A percentile compares a stretch with the other conserved stretches of the same genome.
These are phyloP conservation scores for Pleurozium schreberi DNA, from an alignment of 225 moss, liverwort and hornwort genomes.

Conservation along the genomic window DNA sequence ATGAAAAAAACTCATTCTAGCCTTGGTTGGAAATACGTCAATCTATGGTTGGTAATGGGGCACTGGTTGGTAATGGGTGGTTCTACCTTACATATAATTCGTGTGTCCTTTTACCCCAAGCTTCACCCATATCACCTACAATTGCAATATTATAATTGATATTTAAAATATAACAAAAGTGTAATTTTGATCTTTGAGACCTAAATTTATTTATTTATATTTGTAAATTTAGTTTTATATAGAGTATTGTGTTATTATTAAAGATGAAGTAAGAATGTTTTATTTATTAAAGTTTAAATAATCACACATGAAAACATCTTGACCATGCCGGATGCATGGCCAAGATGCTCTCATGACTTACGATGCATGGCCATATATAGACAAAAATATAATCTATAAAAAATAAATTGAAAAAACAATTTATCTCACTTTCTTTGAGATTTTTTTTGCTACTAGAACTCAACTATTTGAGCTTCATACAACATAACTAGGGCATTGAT, in stretches of 20 bases:
- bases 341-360: no score
- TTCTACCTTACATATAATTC: not conserved
- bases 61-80: no score
- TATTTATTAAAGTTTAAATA: not conserved
- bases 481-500: accelerated
- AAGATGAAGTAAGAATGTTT: not conserved
- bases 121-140: not conserved
- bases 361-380: no score
- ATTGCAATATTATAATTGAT: not conserved
- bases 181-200: not conserved
- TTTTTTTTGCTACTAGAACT: accelerated
- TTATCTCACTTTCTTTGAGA: not conserved
- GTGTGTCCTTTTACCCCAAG: not conserved
- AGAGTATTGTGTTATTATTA: no score
- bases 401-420: not conserved
- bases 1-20: no score
- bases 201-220: not conserved
- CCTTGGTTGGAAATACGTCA: no score
- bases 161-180: no score
- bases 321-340: accelerated
- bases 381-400: not conserved
- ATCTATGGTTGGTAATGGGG: no score
- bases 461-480: not conserved
- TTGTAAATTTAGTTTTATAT: not conserved
- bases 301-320: not conserved